Evolutionary conservation across 805 yeast species (phyloP).

Genomic region (Sugiyamaella lignohabitans): DNA sequence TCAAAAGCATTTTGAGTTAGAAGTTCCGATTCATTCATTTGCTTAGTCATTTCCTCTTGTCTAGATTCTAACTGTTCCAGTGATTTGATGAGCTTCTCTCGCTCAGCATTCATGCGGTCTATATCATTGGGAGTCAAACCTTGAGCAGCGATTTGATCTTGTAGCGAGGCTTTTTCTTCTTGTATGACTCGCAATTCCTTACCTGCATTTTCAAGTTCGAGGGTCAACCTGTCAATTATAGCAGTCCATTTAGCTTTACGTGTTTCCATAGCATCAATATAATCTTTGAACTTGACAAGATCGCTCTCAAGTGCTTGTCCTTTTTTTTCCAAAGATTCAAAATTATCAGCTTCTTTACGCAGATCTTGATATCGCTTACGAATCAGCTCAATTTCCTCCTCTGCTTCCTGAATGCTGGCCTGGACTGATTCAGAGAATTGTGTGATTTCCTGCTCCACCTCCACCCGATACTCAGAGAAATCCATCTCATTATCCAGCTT

Average conservation of each 20-base stretch:
- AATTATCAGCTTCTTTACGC: slow-evolving; percentile 39
- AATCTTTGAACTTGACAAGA: slow-evolving; percentile 61
- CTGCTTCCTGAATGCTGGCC: slow-evolving; percentile 39
- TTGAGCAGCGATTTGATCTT: slow-evolving; percentile 41
- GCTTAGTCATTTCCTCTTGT: slow-evolving; percentile 42
- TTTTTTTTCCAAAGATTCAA: slow-evolving; percentile 50
- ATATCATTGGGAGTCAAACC: slow-evolving; percentile 60
- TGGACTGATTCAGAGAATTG: slow-evolving; percentile 45
- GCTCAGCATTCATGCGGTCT: slow-evolving; percentile 54
- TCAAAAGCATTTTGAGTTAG: slow-evolving; percentile 46
- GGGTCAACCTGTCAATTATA: slow-evolving; percentile 49
- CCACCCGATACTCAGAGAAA: slow-evolving; percentile 46
- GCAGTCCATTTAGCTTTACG: slow-evolving; percentile 59
- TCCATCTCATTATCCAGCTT: slow-evolving; percentile 63
- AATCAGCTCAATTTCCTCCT: slow-evolving; percentile 37
- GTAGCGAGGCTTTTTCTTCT: slow-evolving; percentile 36
- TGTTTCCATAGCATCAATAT: slow-evolving; percentile 59
- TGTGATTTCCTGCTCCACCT: slow-evolving; percentile 52
- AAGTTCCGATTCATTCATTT: slow-evolving; percentile 43
- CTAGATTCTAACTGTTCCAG: slow-evolving; percentile 43
- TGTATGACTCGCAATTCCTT: slow-evolving; percentile 39
- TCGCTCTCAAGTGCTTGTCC: slow-evolving; percentile 63
- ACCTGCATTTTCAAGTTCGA: slow-evolving; percentile 45
- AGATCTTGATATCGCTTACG: slow-evolving; percentile 38
- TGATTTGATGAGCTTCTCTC: slow-evolving; percentile 50